A percentile compares a stretch with the other conserved stretches of the same genome.
Evolutionary conservation across 768 basidiomycete genomes (phyloP).

Genomic region (Lentinula aciculospora): DNA sequence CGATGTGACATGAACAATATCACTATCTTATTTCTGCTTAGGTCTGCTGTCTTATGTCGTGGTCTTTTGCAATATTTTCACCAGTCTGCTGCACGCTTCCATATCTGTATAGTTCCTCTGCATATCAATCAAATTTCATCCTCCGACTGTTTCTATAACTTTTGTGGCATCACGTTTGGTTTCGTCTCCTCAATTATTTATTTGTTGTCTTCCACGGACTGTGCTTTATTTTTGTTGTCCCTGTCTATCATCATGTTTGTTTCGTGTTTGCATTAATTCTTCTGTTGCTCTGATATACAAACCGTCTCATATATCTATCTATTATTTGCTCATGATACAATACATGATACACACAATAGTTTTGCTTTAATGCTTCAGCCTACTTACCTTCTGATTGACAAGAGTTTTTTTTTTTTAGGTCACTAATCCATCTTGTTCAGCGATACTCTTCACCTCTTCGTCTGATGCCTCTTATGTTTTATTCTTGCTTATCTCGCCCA

Average conservation of each 20-base stretch:
- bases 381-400: not conserved
- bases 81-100: not conserved
- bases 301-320: not conserved
- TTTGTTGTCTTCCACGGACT: conserved; percentile 3
- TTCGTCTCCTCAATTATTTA: not conserved
- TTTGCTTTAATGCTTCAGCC: not conserved
- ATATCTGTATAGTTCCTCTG: not conserved
- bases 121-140: not conserved
- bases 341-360: conserved; percentile 2
- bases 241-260: conserved; percentile 3
- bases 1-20: not conserved
- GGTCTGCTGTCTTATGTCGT: not conserved
- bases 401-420: not conserved
- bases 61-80: not conserved
- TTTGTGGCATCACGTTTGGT: not conserved
- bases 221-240: conserved; percentile 1
- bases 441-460: not conserved
- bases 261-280: not conserved
- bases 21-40: not conserved
- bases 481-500: not conserved
- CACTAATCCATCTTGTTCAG: not conserved
- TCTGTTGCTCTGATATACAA: not conserved
- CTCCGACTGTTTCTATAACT: not conserved
- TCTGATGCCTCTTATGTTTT: not conserved
- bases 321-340: conserved; percentile 2